A percentile compares a stretch with the other conserved stretches of the same genome.
Conservation (phyloP, 257 asterid genomes). For the Linderniella brevidens region DNA sequence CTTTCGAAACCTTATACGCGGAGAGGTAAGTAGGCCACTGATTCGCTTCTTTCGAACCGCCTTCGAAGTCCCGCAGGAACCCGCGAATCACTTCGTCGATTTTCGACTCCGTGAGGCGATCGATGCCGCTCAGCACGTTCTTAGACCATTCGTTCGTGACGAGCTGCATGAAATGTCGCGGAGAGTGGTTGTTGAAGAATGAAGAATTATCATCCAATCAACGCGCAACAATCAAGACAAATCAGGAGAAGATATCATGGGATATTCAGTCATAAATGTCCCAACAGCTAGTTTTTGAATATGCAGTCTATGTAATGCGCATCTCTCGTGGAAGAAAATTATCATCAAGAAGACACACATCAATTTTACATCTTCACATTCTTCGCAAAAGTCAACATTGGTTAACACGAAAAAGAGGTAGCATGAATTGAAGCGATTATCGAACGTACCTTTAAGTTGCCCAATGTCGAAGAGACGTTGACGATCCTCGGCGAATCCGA, state of each 20-base stretch:
- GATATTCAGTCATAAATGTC: no score
- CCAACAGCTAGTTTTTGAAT: no score
- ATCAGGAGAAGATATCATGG: no score
- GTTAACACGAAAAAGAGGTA: no score
- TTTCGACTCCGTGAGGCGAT: slow-evolving; percentile 19
- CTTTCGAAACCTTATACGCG: slow-evolving; percentile 31
- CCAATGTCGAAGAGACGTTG: slow-evolving; percentile 16
- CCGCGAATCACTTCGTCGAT: slow-evolving; percentile 21
- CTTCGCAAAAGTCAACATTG: no score
- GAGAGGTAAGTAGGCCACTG: slow-evolving; percentile 20
- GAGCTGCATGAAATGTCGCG: slow-evolving; percentile 11
- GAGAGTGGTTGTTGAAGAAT: not conserved
- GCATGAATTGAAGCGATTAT: no score
- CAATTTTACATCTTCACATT: no score
- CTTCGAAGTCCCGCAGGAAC: slow-evolving; percentile 21
- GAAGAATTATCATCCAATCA: no score
- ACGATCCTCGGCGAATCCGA: slow-evolving; percentile 26
- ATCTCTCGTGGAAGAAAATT: no score
- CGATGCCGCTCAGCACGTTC: slow-evolving; percentile 12
- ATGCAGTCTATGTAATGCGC: no score
- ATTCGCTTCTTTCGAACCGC: slow-evolving; percentile 13
- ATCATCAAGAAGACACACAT: no score
- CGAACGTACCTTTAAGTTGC: slow-evolving; percentile 19
- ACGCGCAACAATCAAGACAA: no score
- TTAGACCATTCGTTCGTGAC: slow-evolving; percentile 21